phyloP scores from a whole-genome alignment of 2,329 filamentous ascomycete genomes.

The Huntiella omanensis region DNA sequence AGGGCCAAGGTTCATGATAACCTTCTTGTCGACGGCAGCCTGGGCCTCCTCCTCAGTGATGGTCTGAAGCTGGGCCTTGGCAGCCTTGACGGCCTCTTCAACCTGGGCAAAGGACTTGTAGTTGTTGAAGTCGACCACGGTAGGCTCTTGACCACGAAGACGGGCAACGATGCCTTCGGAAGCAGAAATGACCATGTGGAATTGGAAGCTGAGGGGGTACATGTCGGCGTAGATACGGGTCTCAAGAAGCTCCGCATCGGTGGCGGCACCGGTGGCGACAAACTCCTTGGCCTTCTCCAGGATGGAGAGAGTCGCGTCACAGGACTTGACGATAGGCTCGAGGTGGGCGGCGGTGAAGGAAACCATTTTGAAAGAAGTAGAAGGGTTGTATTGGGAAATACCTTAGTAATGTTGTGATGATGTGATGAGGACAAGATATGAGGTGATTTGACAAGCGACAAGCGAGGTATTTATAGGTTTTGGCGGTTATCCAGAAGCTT shows the following conservation, averaged over 20 bases:
- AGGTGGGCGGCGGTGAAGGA: slow-evolving; percentile 5
- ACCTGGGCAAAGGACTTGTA: slow-evolving; percentile 2
- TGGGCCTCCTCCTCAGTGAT: slow-evolving; percentile 14
- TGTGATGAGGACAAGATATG: too few species aligned
- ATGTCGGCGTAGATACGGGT: slow-evolving; percentile 19
- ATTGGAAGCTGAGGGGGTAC: slow-evolving; percentile 19
- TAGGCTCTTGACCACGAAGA: slow-evolving; percentile 2
- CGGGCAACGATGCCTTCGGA: neutral
- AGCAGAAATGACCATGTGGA: slow-evolving; percentile 2
- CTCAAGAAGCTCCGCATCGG: slow-evolving; percentile 2
- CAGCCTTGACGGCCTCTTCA: neutral
- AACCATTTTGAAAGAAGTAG: slow-evolving; percentile 5
- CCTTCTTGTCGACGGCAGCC: slow-evolving; percentile 17
- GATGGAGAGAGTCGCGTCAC: neutral
- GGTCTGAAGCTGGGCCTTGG: slow-evolving; percentile 1
- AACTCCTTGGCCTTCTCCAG: slow-evolving; percentile 4
- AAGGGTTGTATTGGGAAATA: neutral
- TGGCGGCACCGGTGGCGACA: neutral
- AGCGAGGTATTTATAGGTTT: too few species aligned
- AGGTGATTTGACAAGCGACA: too few species aligned
- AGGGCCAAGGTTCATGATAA: slow-evolving; percentile 16
- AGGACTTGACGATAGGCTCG: neutral
- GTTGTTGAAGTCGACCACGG: neutral
- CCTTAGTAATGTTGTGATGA: too few species aligned
- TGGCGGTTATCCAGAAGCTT: too few species aligned